phyloP scores from a whole-genome alignment of 2,329 filamentous ascomycete species.

The Apiospora marii region DNA sequence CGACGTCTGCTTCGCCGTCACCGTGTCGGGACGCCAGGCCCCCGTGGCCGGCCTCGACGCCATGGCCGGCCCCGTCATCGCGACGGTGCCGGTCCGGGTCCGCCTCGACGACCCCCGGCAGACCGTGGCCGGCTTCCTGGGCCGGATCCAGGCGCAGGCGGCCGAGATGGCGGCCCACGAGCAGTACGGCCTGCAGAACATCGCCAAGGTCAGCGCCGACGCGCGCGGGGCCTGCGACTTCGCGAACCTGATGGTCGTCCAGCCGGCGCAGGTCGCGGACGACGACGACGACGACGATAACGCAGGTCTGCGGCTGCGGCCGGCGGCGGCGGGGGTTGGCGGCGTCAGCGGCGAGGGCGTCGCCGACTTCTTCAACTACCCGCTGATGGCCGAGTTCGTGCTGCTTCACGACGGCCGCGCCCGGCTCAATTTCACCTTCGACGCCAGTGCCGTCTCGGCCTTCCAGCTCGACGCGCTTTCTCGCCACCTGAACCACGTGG shows the following conservation, averaged over 20 bases:
- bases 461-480: too few relatives aligned
- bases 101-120: slow-evolving; percentile 33
- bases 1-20: slow-evolving; percentile 52
- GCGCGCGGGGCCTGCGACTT: neutral
- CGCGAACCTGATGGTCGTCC: neutral
- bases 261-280: too few relatives aligned
- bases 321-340: too few relatives aligned
- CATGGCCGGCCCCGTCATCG: slow-evolving; percentile 43
- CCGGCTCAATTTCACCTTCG: too few relatives aligned
- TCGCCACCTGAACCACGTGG: too few relatives aligned
- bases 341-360: too few relatives aligned
- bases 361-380: too few relatives aligned
- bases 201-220: neutral
- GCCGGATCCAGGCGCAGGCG: neutral
- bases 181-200: neutral
- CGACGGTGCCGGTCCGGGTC: slow-evolving; percentile 51
- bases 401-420: too few relatives aligned
- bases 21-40: slow-evolving; percentile 46
- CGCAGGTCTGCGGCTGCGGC: too few relatives aligned
- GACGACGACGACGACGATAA: too few relatives aligned
- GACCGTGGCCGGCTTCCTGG: slow-evolving; percentile 20
- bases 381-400: too few relatives aligned
- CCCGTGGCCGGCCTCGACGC: slow-evolving; percentile 30
- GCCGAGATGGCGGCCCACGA: neutral
- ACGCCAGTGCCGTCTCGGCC: too few relatives aligned